Percentiles rank a stretch among this genome's conserved stretches.
Conservation (phyloP, 1,139 yeast genomes). For the Candida gigantensis region DNA sequence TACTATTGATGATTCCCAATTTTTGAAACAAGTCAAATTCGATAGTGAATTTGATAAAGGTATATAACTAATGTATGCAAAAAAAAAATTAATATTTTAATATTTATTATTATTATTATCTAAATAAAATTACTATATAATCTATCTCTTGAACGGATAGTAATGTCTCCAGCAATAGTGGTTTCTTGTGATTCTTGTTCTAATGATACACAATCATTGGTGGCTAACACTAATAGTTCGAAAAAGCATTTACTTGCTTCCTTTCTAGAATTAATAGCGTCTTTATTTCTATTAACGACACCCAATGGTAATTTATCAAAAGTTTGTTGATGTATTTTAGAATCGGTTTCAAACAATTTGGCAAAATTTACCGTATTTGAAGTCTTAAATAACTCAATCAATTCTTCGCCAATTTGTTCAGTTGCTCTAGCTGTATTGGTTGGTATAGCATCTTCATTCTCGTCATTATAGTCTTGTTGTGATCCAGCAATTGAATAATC, state of each 20-base stretch:
- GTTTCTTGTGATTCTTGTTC: constrained; percentile 43
- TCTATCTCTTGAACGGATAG: constrained; percentile 51
- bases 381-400: constrained; percentile 37
- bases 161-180: constrained; percentile 60
- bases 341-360: constrained; percentile 43
- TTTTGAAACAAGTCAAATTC: not conserved
- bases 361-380: constrained; percentile 33
- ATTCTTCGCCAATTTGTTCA: constrained; percentile 53
- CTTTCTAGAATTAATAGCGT: constrained; percentile 42
- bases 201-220: constrained; percentile 67
- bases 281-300: constrained; percentile 17
- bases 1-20: constrained; percentile 9
- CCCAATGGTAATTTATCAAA: constrained; percentile 31
- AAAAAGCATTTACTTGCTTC: constrained; percentile 80
- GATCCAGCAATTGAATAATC: constrained; percentile 8
- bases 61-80: constrained; percentile 5
- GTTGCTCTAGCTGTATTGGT: constrained; percentile 42
- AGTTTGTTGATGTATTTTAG: constrained; percentile 17
- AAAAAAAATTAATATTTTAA: no score
- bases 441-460: constrained; percentile 15
- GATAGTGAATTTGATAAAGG: constrained; percentile 14
- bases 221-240: constrained; percentile 80
- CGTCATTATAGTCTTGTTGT: constrained; percentile 17
- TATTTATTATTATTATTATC: not conserved
- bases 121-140: constrained; percentile 45